Evolutionary conservation across 2,329 filamentous ascomycete species (phyloP), one percentile per base, ranked within the genome.

Genomic region (Fusarium albosuccineum): DNA sequence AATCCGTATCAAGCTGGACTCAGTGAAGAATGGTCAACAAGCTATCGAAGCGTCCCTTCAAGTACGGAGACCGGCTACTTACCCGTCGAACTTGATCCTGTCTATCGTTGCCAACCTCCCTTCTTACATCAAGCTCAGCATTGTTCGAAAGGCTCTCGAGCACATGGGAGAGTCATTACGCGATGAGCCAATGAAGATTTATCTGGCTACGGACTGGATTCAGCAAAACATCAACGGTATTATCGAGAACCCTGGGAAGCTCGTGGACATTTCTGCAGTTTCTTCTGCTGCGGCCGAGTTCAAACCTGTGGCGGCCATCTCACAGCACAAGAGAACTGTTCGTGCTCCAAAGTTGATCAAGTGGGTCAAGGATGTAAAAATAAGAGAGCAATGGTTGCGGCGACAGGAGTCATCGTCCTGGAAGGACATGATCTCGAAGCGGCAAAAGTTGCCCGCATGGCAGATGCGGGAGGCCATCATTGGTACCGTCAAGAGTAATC

Each of bases 61-160:
- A 73, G 89, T 95, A 64, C 89, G 92, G 60, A 91, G 86, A 68
- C 89, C 93, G 2, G 86, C 86, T 4, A 83, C 86, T 48, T 99
- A 98, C 77, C 96, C 96, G 1, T 85, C 73, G 72, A 87, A 77
- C 78, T 88, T 81, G 83, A 86, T 97, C 9, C 81, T 97, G 36
- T 88, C 90, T 3, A 84, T 97, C 13, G 79, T 87, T 46, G 85
- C 89, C 27, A 86, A 87, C 10, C 85, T 98, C 11, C 96, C 96
- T 17, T 93, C 96, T 4, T 97, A 99, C 74, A 97, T 98, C 74
- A 92, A 95, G 63, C 84, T 99, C 10, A 97, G 94, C 73, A 90
- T 97, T 37, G 88, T 96, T 72, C 91, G 92, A 70, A 90, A 92
- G 77, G 89, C 91, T 2, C 82, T 97, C 6, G 83, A 87, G 5